Evolutionary conservation across 2,329 filamentous ascomycete genomes (phyloP), one percentile per base, ranked within the genome.

Genomic region (Zasmidium cellare): DNA sequence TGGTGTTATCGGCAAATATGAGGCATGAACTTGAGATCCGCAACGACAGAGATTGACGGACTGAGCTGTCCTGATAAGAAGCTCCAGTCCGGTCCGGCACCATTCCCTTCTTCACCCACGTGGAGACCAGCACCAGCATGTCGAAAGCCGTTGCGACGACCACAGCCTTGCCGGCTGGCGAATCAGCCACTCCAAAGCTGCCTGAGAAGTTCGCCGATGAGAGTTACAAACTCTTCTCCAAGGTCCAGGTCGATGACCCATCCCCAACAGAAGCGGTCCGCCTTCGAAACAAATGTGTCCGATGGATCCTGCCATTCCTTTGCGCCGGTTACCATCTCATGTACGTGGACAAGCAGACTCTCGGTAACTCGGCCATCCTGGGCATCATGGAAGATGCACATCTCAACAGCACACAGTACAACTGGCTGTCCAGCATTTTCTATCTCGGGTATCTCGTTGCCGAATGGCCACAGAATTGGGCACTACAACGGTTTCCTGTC

Each of bases 321-420:
- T 63, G 61, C 24, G 31, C 61, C 7, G 61, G 58, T n/a, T 63
- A 63, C 51, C 61, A 63, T 35, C 44, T 60, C 46, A 63, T 63
- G 58, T 63, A 60, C 47, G 58, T 63, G 41, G 61, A 63, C 53
- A 63, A 63, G 51, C 61, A 63, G 51, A 61, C 58, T 6, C 35
- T 63, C 16, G 61, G 61, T 60, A 60, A 60, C 49, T 70, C 69
- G 18, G 63, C 70, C 2, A 70, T 73, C 23, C 58, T 73, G 1
- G 71, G 71, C 0, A 71, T 73, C 20, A 68, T 72, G 63, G 59
- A 70, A 20, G 70, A 73, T 56, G 68, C 69, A 0, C 57, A 65
- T 23, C 49, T 63, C 53, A 61, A 51, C 46, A 57, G 49, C 38
- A 54, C n/a, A 2, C 53, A 59, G 38, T 76, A 75, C 31, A 70